Conservation (phyloP, 768 basidiomycete genomes). For the Lactarius tabidus region DNA sequence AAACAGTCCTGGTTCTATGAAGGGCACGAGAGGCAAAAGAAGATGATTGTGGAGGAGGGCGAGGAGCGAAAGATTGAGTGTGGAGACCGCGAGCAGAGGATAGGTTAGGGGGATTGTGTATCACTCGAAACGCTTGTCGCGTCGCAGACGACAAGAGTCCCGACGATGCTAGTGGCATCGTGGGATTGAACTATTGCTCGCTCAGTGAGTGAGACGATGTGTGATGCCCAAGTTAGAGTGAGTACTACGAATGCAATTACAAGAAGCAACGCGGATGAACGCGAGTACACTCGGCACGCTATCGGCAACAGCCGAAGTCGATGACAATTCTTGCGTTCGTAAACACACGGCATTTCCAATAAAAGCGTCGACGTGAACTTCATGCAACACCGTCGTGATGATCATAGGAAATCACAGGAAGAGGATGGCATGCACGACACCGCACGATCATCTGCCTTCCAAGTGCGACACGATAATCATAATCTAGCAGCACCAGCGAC, state of each 20-base stretch:
- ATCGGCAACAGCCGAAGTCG: background rate
- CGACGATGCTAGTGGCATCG: constrained; percentile 34
- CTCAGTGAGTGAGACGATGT: background rate
- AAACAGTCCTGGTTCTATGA: constrained; percentile 49
- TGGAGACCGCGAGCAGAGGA: constrained; percentile 41
- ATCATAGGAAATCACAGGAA: background rate
- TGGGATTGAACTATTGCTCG: background rate
- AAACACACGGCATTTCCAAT: no score
- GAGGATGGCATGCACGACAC: background rate
- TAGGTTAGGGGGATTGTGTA: constrained; percentile 30
- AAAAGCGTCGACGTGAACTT: no score
- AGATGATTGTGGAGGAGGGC: constrained; percentile 32
- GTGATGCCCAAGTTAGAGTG: background rate
- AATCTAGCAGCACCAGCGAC: background rate
- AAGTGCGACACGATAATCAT: background rate
- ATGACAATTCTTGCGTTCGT: background rate
- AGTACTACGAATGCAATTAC: background rate
- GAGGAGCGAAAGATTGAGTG: constrained; percentile 39
- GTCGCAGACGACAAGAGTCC: constrained; percentile 29
- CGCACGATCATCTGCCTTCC: no score
- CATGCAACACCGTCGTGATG: background rate
- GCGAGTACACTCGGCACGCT: background rate
- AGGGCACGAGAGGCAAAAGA: constrained; percentile 42
- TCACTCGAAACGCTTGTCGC: constrained; percentile 24
- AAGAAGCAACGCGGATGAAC: background rate